Evolutionary conservation across 495 filamentous ascomycete species (phyloP), one percentile per base, ranked within the genome.

Genomic region (Cudoniella acicularis): DNA sequence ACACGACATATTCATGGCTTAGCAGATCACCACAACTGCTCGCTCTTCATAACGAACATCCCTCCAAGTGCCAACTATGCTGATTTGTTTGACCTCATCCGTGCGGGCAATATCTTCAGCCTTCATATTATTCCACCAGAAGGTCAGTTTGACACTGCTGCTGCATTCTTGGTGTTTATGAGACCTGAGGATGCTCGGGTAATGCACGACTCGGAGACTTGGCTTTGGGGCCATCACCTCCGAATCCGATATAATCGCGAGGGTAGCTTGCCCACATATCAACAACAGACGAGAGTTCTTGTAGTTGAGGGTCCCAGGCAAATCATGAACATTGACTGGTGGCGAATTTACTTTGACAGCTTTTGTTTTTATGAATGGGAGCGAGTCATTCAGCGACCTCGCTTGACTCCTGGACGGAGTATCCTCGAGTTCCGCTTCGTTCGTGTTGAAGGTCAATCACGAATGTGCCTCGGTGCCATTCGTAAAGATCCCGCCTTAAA

Each of bases 401-500:
- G 13, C 30, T 8, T 9, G 17, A 9, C 20, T 17, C 52, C 27
- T 17, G 30, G 40, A 10, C 17, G 52, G 8, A 2, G 18, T 10
- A 43, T 21, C 9, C 3, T 54, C 27, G 52, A 54, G 24, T 54
- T 54, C n/a, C 26, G 40, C 1, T 54, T 54, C 30, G 21, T 22
- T 13, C 27, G 52, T 11, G 23, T 54, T 13, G 52, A 54, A 11
- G 52, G 52, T 10, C 52, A 54, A 25, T 17, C 52, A 18, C 52
- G 30, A 18, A 54, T 43, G 18, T 54, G 52, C 20, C 10, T 42
- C 18, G 18, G 30, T 17, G 40, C 2, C 17, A 23, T 54, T 16
- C 11, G 9, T 9, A 1, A 21, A 17, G 16, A 1, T 22, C 52
- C 52, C 8, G n/a, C 21, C 8, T 21, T n/a, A 8, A 23, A 16